A percentile compares a stretch with the other conserved stretches of the same genome.
These are phyloP conservation scores for Cerrena zonata DNA, from an alignment of 1,284 basidiomycete genomes.

Conservation along the genomic window DNA sequence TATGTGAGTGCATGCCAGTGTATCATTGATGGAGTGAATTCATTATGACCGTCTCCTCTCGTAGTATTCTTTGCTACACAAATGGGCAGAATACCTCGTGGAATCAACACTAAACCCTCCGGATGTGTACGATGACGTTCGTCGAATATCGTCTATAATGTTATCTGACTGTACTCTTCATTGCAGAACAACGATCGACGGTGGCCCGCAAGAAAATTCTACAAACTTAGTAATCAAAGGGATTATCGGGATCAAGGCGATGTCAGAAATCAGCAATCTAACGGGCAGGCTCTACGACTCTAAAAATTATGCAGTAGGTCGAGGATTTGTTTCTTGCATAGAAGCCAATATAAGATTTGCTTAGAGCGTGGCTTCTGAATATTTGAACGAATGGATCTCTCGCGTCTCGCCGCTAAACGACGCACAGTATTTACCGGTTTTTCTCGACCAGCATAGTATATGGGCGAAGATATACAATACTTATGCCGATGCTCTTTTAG, in stretches of 20 bases:
- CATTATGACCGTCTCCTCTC: neutral
- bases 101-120: slow-evolving; percentile 50
- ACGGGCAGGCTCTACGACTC: too few species aligned
- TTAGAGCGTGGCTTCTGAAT: too few species aligned
- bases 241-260: slow-evolving; percentile 10
- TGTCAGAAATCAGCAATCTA: slow-evolving; percentile 7
- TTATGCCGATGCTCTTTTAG: slow-evolving; percentile 59
- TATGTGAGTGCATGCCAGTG: slow-evolving; percentile 41
- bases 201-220: slow-evolving; percentile 48
- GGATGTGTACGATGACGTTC: slow-evolving; percentile 36
- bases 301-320: too few species aligned
- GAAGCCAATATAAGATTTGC: too few species aligned
- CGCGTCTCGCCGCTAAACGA: too few species aligned
- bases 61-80: slow-evolving; percentile 50
- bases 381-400: too few species aligned
- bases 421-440: too few species aligned
- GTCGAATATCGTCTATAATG: slow-evolving; percentile 29
- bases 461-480: slow-evolving; percentile 66
- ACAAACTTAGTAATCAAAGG: slow-evolving; percentile 69
- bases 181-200: slow-evolving; percentile 50
- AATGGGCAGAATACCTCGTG: slow-evolving; percentile 67
- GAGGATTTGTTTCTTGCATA: too few species aligned
- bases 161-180: too few species aligned
- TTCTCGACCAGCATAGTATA: too few species aligned
- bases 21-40: too few species aligned